Evolutionary conservation across 2,329 filamentous ascomycete genomes (phyloP), one percentile per base, ranked within the genome.

Genomic region (Exophiala bonariae): DNA sequence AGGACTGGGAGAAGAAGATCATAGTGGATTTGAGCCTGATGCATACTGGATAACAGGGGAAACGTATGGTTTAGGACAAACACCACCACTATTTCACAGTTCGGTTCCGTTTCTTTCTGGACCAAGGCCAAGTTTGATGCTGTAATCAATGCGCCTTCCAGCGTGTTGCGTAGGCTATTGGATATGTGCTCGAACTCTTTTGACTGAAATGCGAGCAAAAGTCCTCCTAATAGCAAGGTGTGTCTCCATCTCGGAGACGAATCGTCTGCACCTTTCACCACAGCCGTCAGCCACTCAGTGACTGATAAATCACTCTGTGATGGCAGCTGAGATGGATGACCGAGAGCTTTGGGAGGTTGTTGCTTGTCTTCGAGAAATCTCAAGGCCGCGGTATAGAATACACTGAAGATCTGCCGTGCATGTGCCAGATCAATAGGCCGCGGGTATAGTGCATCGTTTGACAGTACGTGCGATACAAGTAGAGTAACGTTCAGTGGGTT

Each of bases 21-120:
- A 66, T 84, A 86, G 59, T 89, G 75, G 31, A 95, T 63, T 37
- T 76, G 70, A 4, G 69, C 66, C 54, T 78, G 77, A 47, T 85
- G 77, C 3, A 69, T 65, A 41, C 83, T 79, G 0, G 84, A 82
- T 6, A 95, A 68, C 19, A 86, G 73, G 3, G 86, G 83, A 57
- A 95, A 91, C 1, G 82, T 82, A 62, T 89, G 88, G 57, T 86
- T 89, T 54, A 95, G 69, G 0, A 87, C 83, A 59, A 93, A 75
- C 0, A 84, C 79, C 22, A 92, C 79, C 4, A 71, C 70, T 38
- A 70, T 65, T 17, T 67, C 67, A 35, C 78, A 80, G 45, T 76
- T 59, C 3, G 77, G 75, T 22, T 74, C 73, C 37, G 72, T 69
- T 43, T 75, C 68, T n/a, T 75, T 68, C 50, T 84, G 77, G 37